Conservation (phyloP, 2,329 filamentous ascomycete genomes). For the Penicillium olsonii region DNA sequence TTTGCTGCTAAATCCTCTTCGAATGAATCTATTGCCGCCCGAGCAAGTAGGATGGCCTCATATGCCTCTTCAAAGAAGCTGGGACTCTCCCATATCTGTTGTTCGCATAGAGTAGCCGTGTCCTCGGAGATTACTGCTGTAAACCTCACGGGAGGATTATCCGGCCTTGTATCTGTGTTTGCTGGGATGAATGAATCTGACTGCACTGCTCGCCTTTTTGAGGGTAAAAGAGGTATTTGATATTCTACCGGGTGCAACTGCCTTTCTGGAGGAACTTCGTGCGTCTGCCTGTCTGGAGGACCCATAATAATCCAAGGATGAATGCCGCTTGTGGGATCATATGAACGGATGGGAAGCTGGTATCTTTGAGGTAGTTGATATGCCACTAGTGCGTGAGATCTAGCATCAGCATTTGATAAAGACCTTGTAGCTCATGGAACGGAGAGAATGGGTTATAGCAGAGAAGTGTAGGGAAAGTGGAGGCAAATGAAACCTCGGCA, state of each 20-base stretch:
- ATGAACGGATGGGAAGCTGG: neutral
- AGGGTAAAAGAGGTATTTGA: neutral
- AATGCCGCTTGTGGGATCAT: neutral
- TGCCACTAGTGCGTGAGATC: no score
- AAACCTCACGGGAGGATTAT: neutral
- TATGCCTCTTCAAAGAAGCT: neutral
- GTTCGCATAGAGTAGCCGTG: no score
- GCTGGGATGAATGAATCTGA: neutral
- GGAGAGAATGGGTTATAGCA: no score
- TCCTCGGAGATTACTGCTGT: no score
- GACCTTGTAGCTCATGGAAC: no score
- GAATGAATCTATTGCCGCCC: neutral
- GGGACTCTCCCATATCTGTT: neutral
- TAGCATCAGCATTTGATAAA: no score
- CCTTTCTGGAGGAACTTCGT: no score
- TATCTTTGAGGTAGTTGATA: neutral
- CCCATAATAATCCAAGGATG: neutral
- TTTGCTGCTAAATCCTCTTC: neutral
- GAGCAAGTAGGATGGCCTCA: neutral
- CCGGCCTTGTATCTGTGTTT: neutral
- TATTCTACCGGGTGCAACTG: no score
- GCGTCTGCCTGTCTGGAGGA: neutral
- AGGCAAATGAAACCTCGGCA: no score
- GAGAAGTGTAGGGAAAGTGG: no score
- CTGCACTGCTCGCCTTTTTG: neutral